Base-by-base conservation (phyloP, 2,329 filamentous ascomycete species). In the Raffaelea ambrosiae region DNA sequence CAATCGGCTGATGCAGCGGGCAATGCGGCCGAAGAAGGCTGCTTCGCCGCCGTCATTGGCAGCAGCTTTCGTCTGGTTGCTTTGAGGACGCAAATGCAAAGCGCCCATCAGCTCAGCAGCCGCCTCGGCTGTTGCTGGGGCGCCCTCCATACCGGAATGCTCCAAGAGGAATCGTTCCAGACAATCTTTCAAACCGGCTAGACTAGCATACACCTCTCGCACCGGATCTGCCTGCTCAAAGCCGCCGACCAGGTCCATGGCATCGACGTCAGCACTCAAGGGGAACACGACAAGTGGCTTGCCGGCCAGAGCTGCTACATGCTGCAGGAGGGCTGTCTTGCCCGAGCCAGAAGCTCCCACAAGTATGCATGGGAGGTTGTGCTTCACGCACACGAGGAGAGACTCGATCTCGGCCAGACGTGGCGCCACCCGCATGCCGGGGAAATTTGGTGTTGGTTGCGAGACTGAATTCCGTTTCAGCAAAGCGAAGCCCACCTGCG, bases 171-270 rank as follows among this genome's bases (percentile, higher is more conserved):
- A 72, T 3, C 61, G 59, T 47, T 79, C 75, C 18, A 81, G 61
- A 13, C 64, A 59, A 13, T 58, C 57, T 22, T 53, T 52, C 3
- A 72, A 54, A 23, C 59, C 58, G 22, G 70, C 63, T 7, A 84
- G 60, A 54, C 79, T 72, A n/a, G 72, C 69, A 47, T 84, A 82
- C 4, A 87, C 71, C 52, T 86, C 79, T 48, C 91, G 77, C 45
- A 85, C 74, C 20, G 87, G 81, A 61, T 98, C 93, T 18, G 88
- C 83, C 65, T 98, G 93, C 63, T 98, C 93, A 60, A 95, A 98
- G 0, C 93, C 93, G 59, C 93, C 93, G 48, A 98, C 88, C 48
- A 98, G 79, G 65, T 98, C 93, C 82, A 95, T 95, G 1, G 91
- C 90, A 63, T 98, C 93, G 40, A 95, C 86, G 58, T 98, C 94